Conservation (phyloP, 371 early-diverging fungal genomes). For the Syncephalastrum contaminatum region DNA sequence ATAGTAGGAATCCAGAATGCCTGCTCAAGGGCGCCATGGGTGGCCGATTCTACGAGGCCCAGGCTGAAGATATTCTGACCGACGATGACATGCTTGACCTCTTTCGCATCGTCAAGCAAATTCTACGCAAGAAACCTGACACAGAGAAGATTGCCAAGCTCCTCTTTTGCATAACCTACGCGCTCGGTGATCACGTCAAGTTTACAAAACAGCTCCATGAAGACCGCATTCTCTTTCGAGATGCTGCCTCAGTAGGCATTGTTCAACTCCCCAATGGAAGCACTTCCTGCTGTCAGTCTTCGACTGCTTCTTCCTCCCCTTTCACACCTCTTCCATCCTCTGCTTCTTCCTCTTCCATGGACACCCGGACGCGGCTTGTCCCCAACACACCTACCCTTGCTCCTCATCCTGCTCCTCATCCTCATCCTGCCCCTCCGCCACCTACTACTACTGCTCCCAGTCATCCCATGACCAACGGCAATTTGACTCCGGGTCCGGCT, state of each 20-base stretch:
- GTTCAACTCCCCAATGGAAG: conserved; percentile 1
- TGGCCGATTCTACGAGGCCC: conserved; percentile 20
- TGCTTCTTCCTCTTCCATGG: background rate
- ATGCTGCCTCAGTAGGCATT: conserved; percentile 10
- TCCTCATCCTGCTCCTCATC: background rate
- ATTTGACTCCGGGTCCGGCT: too few species aligned
- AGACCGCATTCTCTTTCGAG: conserved; percentile 32
- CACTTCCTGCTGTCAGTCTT: conserved; percentile 17
- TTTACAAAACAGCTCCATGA: conserved; percentile 37
- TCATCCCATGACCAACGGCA: background rate
- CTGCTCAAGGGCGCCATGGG: too few species aligned
- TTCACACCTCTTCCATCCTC: background rate
- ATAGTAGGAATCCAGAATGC: too few species aligned
- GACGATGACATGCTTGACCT: conserved; percentile 47
- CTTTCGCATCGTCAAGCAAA: conserved; percentile 44
- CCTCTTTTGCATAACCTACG: conserved; percentile 45
- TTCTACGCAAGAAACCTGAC: conserved; percentile 35
- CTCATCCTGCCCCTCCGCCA: background rate
- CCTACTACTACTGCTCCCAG: background rate
- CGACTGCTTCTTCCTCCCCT: conserved; percentile 1
- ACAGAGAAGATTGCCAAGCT: conserved; percentile 41
- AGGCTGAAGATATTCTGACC: conserved; percentile 48
- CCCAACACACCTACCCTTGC: background rate
- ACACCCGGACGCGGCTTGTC: too few species aligned
- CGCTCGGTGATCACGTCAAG: conserved; percentile 39